phyloP scores from a whole-genome alignment of 1,284 basidiomycete genomes.

The Cutaneotrichosporon sp. region DNA sequence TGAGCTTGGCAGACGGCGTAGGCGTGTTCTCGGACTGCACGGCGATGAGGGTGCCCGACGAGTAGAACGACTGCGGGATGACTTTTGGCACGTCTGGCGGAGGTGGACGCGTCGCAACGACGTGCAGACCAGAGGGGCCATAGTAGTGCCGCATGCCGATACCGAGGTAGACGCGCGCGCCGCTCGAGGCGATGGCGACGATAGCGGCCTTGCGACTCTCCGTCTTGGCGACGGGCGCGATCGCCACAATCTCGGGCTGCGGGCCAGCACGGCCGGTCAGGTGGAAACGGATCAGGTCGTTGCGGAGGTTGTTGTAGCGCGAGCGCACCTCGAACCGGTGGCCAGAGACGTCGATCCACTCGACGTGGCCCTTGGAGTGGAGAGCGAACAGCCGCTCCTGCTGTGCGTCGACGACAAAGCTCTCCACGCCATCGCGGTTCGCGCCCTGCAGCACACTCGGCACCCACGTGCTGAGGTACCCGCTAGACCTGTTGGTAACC shows the following conservation, averaged over 20 bases:
- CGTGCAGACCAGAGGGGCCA: slow-evolving; percentile 2
- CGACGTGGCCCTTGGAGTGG: slow-evolving; percentile 31
- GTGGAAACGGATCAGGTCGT: slow-evolving; percentile 19
- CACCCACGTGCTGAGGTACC: slow-evolving; percentile 30
- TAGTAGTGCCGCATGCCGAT: background rate
- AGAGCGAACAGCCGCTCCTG: slow-evolving; percentile 37
- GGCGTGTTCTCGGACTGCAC: slow-evolving; percentile 27
- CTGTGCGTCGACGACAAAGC: slow-evolving; percentile 35
- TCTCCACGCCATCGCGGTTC: slow-evolving; percentile 38
- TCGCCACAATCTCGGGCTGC: slow-evolving; percentile 31
- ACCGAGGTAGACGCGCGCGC: slow-evolving; percentile 22
- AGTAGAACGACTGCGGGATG: slow-evolving; percentile 33
- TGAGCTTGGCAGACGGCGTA: slow-evolving; percentile 23
- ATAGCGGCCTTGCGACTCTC: slow-evolving; percentile 59
- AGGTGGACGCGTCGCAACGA: slow-evolving; percentile 16
- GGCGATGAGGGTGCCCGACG: slow-evolving; percentile 36
- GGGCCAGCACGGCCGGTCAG: slow-evolving; percentile 12
- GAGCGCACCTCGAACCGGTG: slow-evolving; percentile 26
- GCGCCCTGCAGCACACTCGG: slow-evolving; percentile 17
- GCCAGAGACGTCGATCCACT: slow-evolving; percentile 31
- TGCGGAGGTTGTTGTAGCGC: slow-evolving; percentile 22
- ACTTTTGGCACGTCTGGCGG: slow-evolving; percentile 30
- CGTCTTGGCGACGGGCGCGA: slow-evolving; percentile 41
- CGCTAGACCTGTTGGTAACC: slow-evolving; percentile 33
- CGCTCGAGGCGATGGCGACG: slow-evolving; percentile 68